Evolutionary conservation across 306 rosid genomes (phyloP), one percentile per base, ranked within the genome.

Genomic region (Cicer yamashitae): DNA sequence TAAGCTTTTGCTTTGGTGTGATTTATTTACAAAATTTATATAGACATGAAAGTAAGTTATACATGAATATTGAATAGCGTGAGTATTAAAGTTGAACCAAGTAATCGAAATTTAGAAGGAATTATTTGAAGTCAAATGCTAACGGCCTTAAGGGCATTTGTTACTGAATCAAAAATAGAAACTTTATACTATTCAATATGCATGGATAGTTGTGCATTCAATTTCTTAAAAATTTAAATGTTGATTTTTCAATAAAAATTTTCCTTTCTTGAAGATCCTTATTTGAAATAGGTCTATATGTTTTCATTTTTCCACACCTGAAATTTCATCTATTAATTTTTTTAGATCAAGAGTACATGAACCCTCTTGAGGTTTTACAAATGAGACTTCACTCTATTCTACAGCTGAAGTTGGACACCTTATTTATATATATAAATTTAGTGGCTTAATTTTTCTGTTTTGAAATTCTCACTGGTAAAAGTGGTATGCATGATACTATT

Each of bases 401-500:
- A n/a, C 7, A 70, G 57, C 22, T 66, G 41, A 76, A 66, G 46
- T 67, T 76, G 10, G 43, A 18, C 38, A 41, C 34, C 30, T 48
- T 37, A 39, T 64, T 61, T 38, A 17, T 17, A 17, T 17, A 15
- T 57, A n/a, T 25, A 22, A 13, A 71, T 60, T 22, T 68, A 41
- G 41, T 68, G 78, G 67, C 78, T 46, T 43, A 10, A 45, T n/a
- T n/a, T 71, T 46, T 66, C 34, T 61, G 76, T 66, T 78, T 60
- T 67, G 63, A 41, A 51, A 7, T 47, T 56, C 66, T 51, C 57
- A 30, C 65, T 6, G 72, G 67, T 20, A n/a, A 75, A 46, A 64
- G 34, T 50, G 75, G 45, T 64, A 12, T 72, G 58, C 64, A 60
- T 51, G 10, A 66, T 37, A 15, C 46, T 37, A 15, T 40, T 34